Base-by-base conservation (phyloP, 2,329 filamentous ascomycete genomes). In the Apiospora pterosperma region DNA sequence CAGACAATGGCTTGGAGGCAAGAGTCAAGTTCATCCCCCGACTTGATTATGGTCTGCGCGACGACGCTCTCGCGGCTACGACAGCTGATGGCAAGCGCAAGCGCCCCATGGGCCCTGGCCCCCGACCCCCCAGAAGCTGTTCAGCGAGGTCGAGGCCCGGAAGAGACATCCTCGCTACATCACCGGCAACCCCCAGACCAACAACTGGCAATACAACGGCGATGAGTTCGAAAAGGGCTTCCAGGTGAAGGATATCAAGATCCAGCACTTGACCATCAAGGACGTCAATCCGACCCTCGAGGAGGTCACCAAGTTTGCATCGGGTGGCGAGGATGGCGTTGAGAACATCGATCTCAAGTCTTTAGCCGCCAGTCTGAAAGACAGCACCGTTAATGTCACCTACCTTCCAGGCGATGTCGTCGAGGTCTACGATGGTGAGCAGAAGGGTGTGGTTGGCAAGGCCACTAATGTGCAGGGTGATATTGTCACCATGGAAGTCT, bases 331-430 rank as follows among this genome's bases (percentile, higher is more conserved):
- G 69, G 96, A 98, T 75, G 96, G 96, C 21, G 94, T 93, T 0
- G 93, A 97, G 72, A 97, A 96, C 69, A 85, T 99, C 39, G 96
- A 99, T 79, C 85, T 99, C 52, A 91, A 94, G 72, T 93, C 95
- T 1, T 84, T 99, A 62, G 93, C 95, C 10, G 92, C 93, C 60
- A 97, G 93, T 69, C 82, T 98, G 63, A 97, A 97, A 75, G 92
- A 92, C 65, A 91, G 89, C 69, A 92, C 91, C 66, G 88, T 89
- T 10, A 91, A 91, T 67, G 90, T 94, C 38, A 90, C 91, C 4
- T 99, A 97, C 73, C 86, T 97, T 5, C 92, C 94, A 3, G 96
- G 96, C 38, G 96, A 99, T 76, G 89, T 94, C n/a, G 94, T 99
- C 25, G 95, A 98, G 77, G 93, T 99, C 52, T 98, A 94, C 77